Percentiles rank a stretch among this genome's conserved stretches.
These are phyloP conservation scores for Acer negundo DNA, from an alignment of 345 rosid species.

Conservation along the genomic window DNA sequence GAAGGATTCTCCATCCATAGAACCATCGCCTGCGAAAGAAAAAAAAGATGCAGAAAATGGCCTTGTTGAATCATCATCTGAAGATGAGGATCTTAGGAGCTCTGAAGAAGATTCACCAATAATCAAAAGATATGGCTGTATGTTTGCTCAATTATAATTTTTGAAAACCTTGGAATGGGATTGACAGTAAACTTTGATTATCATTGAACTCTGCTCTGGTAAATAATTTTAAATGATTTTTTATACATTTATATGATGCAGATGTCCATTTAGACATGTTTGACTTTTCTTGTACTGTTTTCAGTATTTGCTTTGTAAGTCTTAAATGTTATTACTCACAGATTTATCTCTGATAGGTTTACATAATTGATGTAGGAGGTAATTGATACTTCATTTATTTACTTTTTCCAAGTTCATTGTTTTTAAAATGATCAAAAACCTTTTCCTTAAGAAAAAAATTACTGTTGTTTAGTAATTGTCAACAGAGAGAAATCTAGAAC, in stretches of 20 bases:
- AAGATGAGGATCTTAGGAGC: slow-evolving; percentile 50
- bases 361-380: no score
- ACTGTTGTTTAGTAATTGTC: background rate
- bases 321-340: background rate
- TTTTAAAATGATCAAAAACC: background rate
- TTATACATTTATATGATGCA: background rate
- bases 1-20: slow-evolving; percentile 39
- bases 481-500: background rate
- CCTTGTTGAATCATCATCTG: slow-evolving; percentile 49
- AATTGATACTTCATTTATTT: background rate
- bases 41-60: slow-evolving; percentile 38
- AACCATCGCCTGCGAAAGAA: slow-evolving; percentile 31
- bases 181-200: background rate
- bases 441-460: background rate
- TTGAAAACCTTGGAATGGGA: slow-evolving; percentile 9
- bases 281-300: background rate
- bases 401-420: background rate
- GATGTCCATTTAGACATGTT: background rate
- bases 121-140: slow-evolving; percentile 31
- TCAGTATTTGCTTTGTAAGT: background rate
- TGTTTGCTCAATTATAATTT: slow-evolving; percentile 4
- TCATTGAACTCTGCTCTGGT: background rate
- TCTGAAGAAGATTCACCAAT: slow-evolving; percentile 50
- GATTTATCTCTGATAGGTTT: background rate
- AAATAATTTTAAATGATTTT: background rate